A percentile compares a stretch with the other conserved stretches of the same genome.
Conservation (phyloP, 1,139 yeast genomes). For the Diutina rugosa region DNA sequence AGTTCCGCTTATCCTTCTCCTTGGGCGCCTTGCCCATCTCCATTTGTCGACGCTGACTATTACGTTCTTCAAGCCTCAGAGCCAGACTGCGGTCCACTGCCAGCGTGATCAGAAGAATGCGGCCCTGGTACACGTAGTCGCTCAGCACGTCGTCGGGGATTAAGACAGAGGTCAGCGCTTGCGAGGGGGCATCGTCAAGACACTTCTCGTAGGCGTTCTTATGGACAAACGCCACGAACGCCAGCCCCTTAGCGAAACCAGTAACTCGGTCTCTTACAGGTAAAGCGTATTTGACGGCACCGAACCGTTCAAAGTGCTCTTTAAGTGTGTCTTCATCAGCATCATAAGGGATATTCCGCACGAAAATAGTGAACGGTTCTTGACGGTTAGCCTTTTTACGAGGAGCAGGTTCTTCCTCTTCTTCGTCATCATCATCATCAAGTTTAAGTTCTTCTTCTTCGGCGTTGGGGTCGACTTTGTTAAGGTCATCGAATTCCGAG, state of each 20-base stretch:
- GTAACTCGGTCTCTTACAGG: slow-evolving; percentile 84
- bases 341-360: slow-evolving; percentile 90
- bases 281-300: slow-evolving; percentile 81
- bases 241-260: slow-evolving; percentile 87
- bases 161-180: slow-evolving; percentile 65
- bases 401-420: slow-evolving; percentile 13
- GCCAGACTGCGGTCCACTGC: slow-evolving; percentile 91
- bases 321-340: slow-evolving; percentile 69
- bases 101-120: slow-evolving; percentile 71
- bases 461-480: slow-evolving; percentile 13
- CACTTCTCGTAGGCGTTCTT: slow-evolving; percentile 57
- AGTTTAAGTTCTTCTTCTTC: slow-evolving; percentile 12
- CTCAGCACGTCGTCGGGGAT: slow-evolving; percentile 89
- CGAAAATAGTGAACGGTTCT: slow-evolving; percentile 64
- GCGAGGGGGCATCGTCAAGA: slow-evolving; percentile 64
- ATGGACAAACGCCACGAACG: slow-evolving; percentile 74
- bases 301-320: slow-evolving; percentile 74
- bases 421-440: slow-evolving; percentile 11
- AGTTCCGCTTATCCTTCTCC: slow-evolving; percentile 72
- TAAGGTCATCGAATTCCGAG: slow-evolving; percentile 9
- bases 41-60: slow-evolving; percentile 62
- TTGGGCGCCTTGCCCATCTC: slow-evolving; percentile 69
- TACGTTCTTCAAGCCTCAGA: slow-evolving; percentile 55
- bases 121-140: slow-evolving; percentile 83
- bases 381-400: slow-evolving; percentile 41